Evolutionary conservation across 805 yeast genomes (phyloP).

Genomic region (Debaryomyces maramus): DNA sequence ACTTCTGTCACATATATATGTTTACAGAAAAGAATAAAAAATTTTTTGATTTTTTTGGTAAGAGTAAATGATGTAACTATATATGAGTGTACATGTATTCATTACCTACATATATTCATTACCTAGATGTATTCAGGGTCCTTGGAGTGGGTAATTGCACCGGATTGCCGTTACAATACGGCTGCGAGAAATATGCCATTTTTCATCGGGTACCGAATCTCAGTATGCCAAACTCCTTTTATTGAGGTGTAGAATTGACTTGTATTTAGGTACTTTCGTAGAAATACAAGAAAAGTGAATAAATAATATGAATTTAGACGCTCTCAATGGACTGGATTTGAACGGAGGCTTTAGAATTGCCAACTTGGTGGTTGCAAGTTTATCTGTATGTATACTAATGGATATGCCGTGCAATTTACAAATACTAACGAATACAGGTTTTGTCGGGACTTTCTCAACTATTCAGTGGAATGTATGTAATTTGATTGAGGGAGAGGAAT

Average conservation of each 20-base stretch:
- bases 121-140: too few species aligned
- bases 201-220: constrained; percentile 1
- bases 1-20: too few species aligned
- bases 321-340: constrained; percentile 42
- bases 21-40: too few species aligned
- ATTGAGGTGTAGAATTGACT: too few species aligned
- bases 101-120: too few species aligned
- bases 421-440: constrained; percentile 28
- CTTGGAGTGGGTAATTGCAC: too few species aligned
- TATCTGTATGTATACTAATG: constrained; percentile 46
- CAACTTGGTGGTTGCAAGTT: constrained; percentile 55
- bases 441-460: constrained; percentile 51
- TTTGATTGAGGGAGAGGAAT: not conserved
- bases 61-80: too few species aligned
- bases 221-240: too few species aligned
- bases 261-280: too few species aligned
- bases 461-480: constrained; percentile 48
- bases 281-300: not conserved
- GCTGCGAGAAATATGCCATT: not conserved
- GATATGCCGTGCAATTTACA: not conserved
- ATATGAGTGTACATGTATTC: too few species aligned
- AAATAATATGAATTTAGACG: constrained; percentile 43
- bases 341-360: constrained; percentile 48
- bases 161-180: too few species aligned
- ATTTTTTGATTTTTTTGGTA: too few species aligned